Evolutionary conservation across 2,329 filamentous ascomycete genomes (phyloP), one percentile per base, ranked within the genome.

Genomic region (Cercospora canescens): DNA sequence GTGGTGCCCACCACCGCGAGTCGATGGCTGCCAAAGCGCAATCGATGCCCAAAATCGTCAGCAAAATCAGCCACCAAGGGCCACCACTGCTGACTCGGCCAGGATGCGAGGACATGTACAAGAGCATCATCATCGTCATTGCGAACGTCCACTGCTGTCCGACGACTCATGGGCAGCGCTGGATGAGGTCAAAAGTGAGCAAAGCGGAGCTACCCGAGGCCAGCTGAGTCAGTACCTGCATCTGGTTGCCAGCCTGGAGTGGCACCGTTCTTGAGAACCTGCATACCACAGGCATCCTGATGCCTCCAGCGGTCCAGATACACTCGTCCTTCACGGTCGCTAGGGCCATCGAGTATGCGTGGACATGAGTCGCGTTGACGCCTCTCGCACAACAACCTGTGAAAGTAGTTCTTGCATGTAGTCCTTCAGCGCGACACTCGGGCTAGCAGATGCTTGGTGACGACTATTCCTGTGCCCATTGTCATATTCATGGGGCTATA

Each of bases 341-440:
- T 66, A 66, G 64, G 61, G 60, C 60, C 45, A 66, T 66, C 64
- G 64, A 41, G 18, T 16, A 63, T 66, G 64, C 64, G 41, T 60
- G 60, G 30, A 18, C 60, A 63, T 66, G 64, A 66, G 48, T 66
- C 64, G 64, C 54, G 35, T 5, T 1, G 21, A 30, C 60, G 35
- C 48, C 37, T 57, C 55, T 26, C 39, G 6, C 14, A 41, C 34
- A 39, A 28, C n/a, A n/a, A n/a, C n/a, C n/a, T n/a, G n/a, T n/a
- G 60, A 61, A 37, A 28, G 62, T 11, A 34, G 30, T 34, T 64
- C 54, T 54, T 21, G 57, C 32, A 39, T 28, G 24, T 18, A 54
- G 24, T 52, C 45, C n/a, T 26, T 52, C 45, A 52, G 24, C 45
- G 45, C 45, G 24, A 26, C 16, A 26, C 24, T 52, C 45, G 24